Conservation (phyloP, 2,329 filamentous ascomycete species). For the Fusarium tupiense region DNA sequence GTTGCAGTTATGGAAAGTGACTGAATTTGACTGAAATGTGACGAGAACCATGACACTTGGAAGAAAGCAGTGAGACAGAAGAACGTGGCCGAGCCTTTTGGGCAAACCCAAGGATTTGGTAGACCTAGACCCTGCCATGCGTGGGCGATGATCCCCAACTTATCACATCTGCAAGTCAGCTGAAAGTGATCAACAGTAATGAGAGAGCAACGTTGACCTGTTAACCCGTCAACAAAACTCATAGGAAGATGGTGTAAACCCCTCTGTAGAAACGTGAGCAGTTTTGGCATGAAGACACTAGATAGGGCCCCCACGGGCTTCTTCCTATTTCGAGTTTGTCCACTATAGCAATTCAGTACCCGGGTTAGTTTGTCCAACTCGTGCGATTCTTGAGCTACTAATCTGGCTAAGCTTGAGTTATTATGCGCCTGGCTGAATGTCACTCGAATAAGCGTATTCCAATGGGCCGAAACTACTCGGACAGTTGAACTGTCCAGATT, state of each 20-base stretch:
- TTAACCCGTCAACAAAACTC: background rate
- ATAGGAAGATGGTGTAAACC: background rate
- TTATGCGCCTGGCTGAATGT: background rate
- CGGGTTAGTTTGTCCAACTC: background rate
- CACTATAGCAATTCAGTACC: background rate
- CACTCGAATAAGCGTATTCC: background rate
- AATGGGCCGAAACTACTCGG: background rate
- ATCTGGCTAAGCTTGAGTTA: background rate
- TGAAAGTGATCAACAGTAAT: conserved; percentile 1
- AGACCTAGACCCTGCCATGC: background rate
- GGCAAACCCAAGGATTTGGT: background rate
- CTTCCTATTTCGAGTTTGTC: background rate
- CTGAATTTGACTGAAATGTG: conserved; percentile 14
- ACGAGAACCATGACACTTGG: background rate
- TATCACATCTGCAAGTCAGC: conserved; percentile 11
- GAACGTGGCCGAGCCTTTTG: background rate
- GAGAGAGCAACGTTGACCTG: background rate
- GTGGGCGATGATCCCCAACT: conserved; percentile 4
- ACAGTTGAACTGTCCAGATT: background rate
- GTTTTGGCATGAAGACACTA: background rate
- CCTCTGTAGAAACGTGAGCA: background rate
- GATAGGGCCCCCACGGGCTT: background rate
- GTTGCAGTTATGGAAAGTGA: background rate
- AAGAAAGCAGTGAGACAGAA: background rate
- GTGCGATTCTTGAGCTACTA: background rate